Evolutionary conservation across 306 rosid genomes (phyloP).

Genomic region (Hippophae tibetana): DNA sequence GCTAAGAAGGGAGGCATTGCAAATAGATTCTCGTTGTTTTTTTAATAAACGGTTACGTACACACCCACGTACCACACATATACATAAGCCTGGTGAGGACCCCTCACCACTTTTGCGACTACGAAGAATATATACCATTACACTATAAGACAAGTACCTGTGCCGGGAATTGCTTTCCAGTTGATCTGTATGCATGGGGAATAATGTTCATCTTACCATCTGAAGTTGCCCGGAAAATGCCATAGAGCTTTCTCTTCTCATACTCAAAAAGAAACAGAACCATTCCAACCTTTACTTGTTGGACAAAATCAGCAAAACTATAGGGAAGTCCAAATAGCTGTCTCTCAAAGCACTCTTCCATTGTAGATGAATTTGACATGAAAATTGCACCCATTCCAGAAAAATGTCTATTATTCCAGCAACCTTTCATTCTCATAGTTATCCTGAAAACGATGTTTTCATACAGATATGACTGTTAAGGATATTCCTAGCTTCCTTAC

Average conservation of each 20-base stretch:
- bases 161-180: conserved; percentile 42
- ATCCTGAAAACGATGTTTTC: conserved; percentile 7
- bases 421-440: conserved; percentile 13
- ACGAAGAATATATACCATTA: not conserved
- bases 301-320: conserved; percentile 28
- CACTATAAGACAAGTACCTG: conserved; percentile 35
- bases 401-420: conserved; percentile 10
- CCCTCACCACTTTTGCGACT: not conserved
- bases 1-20: not conserved
- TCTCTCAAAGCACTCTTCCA: conserved; percentile 27
- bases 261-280: conserved; percentile 51
- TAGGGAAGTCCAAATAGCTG: conserved; percentile 39
- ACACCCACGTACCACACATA: not conserved
- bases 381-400: conserved; percentile 46
- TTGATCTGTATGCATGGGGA: conserved; percentile 31
- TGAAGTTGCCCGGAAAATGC: conserved; percentile 43
- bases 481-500: not conserved
- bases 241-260: conserved; percentile 47
- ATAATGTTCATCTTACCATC: conserved; percentile 39
- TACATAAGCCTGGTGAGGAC: not conserved
- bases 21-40: not conserved
- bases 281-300: conserved; percentile 42
- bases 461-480: not conserved
- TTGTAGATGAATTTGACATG: conserved; percentile 37
- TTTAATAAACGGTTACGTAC: too few species aligned